Base-by-base conservation (phyloP, 2,329 filamentous ascomycete species). In the Coccinonectria pachysandricola region DNA sequence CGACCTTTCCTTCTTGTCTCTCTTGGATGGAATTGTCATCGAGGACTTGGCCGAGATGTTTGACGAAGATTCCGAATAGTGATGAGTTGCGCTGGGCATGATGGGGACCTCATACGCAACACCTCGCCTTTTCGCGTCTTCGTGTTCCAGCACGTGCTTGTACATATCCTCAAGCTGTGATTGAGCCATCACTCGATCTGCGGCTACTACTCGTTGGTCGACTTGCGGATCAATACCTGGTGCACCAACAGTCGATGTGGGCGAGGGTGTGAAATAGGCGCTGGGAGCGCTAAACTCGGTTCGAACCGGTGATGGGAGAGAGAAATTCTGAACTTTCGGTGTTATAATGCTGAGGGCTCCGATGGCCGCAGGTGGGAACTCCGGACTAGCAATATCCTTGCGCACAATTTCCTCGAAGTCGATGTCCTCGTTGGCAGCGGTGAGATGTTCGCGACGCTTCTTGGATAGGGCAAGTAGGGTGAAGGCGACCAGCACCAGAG, bases 121-220 rank as follows among this genome's bases (percentile, higher is more conserved):
- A 16, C 74, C 73, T 24, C 62, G 63, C 38, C 66, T 60, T 51
- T 76, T 78, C 26, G 72, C 72, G 31, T 70, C 72, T 46, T 95
- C 87, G 43, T 93, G 82, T 53, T 86, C 84, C 76, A 94, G 80
- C 37, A 94, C 87, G 41, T 86, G 80, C 35, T 78, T 85, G 57
- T 95, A 96, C 52, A 96, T 75, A 44, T 83, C 75, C 53, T 94
- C 86, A 54, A 95, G 75, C 52, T 94, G 82, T 39, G 78, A 67
- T 53, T 91, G 77, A 37, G 83, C 76, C 60, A 79, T 78, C 46
- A 70, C 66, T 50, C 71, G 74, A 55, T 94, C 83, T 34, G 72
- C 69, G 32, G 79, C 71, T 13, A 95, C 69, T 10, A 94, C 70
- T 32, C 68, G 68, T 32, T 79, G 75, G 52, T 95, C 85, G 33